These are phyloP conservation scores for Kandelia obovata DNA, from an alignment of 345 rosid species.

Conservation along the genomic window DNA sequence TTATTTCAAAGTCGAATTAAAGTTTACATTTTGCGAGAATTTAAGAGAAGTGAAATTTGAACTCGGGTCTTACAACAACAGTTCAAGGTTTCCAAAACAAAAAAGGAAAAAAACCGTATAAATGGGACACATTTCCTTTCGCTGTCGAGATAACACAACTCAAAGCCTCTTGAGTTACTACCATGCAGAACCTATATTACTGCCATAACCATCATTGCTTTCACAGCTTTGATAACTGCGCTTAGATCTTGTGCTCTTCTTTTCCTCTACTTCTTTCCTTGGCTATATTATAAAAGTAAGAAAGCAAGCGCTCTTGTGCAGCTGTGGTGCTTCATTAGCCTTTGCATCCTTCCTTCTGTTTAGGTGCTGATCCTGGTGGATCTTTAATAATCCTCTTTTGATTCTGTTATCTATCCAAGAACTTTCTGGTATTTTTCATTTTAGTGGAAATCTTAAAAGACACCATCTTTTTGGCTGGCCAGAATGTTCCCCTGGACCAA, in stretches of 20 bases:
- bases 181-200: conserved; percentile 19
- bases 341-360: not conserved
- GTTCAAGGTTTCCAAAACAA: not conserved
- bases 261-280: conserved; percentile 21
- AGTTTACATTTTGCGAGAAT: too few relatives aligned
- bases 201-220: conserved; percentile 22
- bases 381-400: conserved; percentile 8
- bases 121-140: conserved; percentile 30
- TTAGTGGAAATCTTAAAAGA: conserved; percentile 1
- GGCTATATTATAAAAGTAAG: conserved; percentile 26
- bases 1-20: not conserved
- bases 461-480: not conserved
- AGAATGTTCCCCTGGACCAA: not conserved
- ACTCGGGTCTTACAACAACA: not conserved
- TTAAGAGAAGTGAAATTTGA: too few relatives aligned
- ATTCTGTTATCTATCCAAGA: conserved; percentile 10
- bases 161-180: conserved; percentile 19
- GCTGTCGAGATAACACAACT: conserved; percentile 31
- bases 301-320: conserved; percentile 3
- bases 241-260: conserved; percentile 29
- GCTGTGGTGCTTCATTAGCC: not conserved
- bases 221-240: conserved; percentile 45
- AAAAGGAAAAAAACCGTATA: not conserved
- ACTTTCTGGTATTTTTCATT: not conserved
- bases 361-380: not conserved